phyloP scores from a whole-genome alignment of 257 asterid species.

The Solanum boliviense region DNA sequence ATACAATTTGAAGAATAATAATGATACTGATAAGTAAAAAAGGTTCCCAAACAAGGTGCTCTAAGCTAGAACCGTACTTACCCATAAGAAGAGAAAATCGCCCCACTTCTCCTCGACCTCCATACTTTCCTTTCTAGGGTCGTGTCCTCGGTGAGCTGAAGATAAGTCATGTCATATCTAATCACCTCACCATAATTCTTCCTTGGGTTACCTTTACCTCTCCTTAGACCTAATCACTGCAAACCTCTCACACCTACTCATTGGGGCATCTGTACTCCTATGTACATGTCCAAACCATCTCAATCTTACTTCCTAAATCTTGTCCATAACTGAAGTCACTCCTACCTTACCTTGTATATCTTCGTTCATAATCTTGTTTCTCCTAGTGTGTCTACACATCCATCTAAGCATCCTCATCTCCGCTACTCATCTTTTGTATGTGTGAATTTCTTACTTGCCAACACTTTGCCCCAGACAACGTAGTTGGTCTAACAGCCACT shows the following conservation, averaged over 20 bases:
- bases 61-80: not conserved
- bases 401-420: not conserved
- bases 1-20: not conserved
- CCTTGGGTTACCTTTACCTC: not conserved
- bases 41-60: not conserved
- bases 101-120: not conserved
- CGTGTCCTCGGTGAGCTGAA: not conserved
- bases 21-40: not conserved
- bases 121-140: not conserved
- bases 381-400: not conserved
- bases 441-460: not conserved
- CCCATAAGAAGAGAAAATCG: not conserved
- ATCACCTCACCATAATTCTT: not conserved
- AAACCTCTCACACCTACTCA: not conserved
- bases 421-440: not conserved
- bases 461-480: not conserved
- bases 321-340: not conserved
- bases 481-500: not conserved
- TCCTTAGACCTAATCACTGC: not conserved
- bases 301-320: not conserved
- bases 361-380: not conserved
- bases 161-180: not conserved
- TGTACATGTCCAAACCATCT: not conserved
- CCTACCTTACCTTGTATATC: not conserved
- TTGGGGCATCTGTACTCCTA: not conserved